Evolutionary conservation across 1,284 basidiomycete species (phyloP), one percentile per base, ranked within the genome.

Genomic region (Sporisorium sorghi): DNA sequence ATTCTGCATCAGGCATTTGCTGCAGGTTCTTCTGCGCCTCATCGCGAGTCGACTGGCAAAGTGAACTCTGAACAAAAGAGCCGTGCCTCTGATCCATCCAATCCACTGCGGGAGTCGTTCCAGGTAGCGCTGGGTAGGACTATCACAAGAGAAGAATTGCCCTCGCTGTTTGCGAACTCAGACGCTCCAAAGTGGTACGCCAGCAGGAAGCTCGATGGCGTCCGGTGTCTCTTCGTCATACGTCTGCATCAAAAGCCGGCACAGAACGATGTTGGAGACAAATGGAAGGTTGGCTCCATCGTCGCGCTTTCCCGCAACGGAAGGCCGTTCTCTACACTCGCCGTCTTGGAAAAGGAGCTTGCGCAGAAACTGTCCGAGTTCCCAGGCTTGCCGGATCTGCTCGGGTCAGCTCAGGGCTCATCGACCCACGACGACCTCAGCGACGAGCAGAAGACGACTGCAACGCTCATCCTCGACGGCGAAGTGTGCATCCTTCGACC

Each of bases 191-290:
- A 5, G 30, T 80, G 77, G 79, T 77, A 64, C 42, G 75, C 75
- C 5, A 76, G 72, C 40, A 57, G 77, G 12, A 80, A 80, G 44
- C 65, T 79, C 8, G 79, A 80, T 26, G 79, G 79, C 10, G 61
- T 80, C 3, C 72, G 79, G 3, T 80, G 79, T 49, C 32, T 80
- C 10, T 51, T 76, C 19, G 28, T 77, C 17, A 58, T 77, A 12
- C 67, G 59, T 15, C 51, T 70, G 5, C 52, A 55, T 28, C 48
- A 39, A 10, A 57, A 59, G 11, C 28, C 19, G 4, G 17, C 14
- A 19, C n/a, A n/a, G n/a, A 46, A 17, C 5, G 43, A 47, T 11
- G 42, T 37, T 26, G 7, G 24, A n/a, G 32, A 32, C 3, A 44
- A 19, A 17, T 72, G 55, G 69, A 56, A 63, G 21, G 55, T 69